Conservation (phyloP, 345 rosid genomes). For the Noccaea caerulescens region DNA sequence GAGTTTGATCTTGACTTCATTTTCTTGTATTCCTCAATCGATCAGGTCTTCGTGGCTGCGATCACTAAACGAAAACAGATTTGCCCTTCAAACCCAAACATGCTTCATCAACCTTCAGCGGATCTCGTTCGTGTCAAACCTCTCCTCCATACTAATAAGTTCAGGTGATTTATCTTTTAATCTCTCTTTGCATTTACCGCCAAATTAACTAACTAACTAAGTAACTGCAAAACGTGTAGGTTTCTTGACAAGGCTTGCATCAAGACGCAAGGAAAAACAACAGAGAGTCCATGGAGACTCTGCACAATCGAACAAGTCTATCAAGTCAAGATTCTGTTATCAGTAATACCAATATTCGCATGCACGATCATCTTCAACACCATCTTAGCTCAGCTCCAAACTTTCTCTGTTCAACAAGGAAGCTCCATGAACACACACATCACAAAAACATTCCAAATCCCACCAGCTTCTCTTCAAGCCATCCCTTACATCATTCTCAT, state of each 20-base stretch:
- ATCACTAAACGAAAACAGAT: slow-evolving; percentile 68
- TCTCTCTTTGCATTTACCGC: slow-evolving; percentile 2
- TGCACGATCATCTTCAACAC: slow-evolving; percentile 70
- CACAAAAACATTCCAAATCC: slow-evolving; percentile 49
- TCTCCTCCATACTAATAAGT: slow-evolving; percentile 59
- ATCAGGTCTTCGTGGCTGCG: slow-evolving; percentile 87
- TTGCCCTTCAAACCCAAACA: slow-evolving; percentile 62
- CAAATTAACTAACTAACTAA: slow-evolving; percentile 9
- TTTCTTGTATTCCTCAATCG: neutral
- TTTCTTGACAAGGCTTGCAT: slow-evolving; percentile 94
- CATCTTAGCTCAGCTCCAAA: slow-evolving; percentile 69
- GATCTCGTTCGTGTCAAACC: slow-evolving; percentile 33
- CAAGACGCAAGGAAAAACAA: slow-evolving; percentile 55
- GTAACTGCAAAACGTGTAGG: slow-evolving; percentile 46
- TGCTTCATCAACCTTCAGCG: slow-evolving; percentile 58
- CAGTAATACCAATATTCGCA: slow-evolving; percentile 60
- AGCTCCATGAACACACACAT: slow-evolving; percentile 55
- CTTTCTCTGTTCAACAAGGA: slow-evolving; percentile 74
- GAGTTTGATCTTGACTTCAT: slow-evolving; percentile 25
- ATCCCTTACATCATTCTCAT: slow-evolving; percentile 61
- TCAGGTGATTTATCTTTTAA: slow-evolving; percentile 51
- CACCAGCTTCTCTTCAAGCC: slow-evolving; percentile 64
- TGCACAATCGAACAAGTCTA: slow-evolving; percentile 73
- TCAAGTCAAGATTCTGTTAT: slow-evolving; percentile 61
- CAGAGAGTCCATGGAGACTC: slow-evolving; percentile 87